Conservation (phyloP, 306 rosid species). For the Inga laurina region DNA sequence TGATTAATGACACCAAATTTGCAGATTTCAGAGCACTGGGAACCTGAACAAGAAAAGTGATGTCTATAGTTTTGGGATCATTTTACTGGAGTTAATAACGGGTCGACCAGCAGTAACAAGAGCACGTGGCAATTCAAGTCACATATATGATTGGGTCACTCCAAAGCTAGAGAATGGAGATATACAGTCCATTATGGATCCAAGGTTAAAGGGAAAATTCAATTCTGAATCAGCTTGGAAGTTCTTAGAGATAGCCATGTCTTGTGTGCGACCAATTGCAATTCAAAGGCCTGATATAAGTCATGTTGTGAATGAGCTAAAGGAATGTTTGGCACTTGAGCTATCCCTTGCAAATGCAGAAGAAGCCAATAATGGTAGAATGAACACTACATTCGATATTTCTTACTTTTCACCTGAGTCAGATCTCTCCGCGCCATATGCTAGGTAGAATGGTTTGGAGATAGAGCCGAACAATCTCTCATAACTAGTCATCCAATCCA, state of each 20-base stretch:
- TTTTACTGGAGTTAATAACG: background rate
- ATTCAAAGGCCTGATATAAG: slow-evolving; percentile 1
- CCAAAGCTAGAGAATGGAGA: background rate
- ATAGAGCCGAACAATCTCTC: too few relatives aligned
- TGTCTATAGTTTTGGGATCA: slow-evolving; percentile 11
- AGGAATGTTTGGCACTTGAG: background rate
- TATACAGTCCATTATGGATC: background rate
- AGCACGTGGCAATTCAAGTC: background rate
- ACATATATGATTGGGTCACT: background rate
- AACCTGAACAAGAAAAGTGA: slow-evolving; percentile 11
- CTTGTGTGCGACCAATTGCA: background rate
- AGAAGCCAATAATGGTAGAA: background rate
- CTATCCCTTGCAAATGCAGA: background rate
- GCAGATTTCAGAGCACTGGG: background rate
- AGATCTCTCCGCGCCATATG: background rate
- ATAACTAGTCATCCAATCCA: too few relatives aligned
- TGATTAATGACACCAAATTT: background rate
- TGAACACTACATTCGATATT: background rate
- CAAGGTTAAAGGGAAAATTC: background rate
- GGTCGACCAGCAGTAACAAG: background rate
- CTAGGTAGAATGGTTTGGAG: background rate
- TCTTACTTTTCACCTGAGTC: background rate
- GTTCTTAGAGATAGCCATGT: background rate
- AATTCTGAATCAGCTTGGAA: background rate
- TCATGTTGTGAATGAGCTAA: background rate